Conservation (phyloP, 768 basidiomycete species). For the Trametes meyenii region DNA sequence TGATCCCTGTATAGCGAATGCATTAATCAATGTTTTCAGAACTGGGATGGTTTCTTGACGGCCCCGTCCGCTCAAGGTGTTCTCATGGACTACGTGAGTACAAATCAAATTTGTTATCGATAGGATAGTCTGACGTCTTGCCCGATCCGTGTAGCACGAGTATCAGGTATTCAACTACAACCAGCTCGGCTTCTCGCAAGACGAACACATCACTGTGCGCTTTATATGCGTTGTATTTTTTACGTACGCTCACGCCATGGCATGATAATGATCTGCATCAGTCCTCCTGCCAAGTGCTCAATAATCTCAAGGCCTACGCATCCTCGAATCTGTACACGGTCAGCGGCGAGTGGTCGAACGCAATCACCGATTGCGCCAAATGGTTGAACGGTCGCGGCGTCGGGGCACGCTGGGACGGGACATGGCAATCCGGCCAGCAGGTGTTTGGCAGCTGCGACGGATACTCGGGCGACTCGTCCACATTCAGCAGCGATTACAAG, state of each 20-base stretch:
- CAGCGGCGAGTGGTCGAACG: slow-evolving; percentile 80
- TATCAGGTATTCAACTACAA: slow-evolving; percentile 72
- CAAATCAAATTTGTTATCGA: too few relatives aligned
- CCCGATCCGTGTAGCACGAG: slow-evolving; percentile 49
- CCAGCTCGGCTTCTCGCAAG: slow-evolving; percentile 55
- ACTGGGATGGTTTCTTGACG: slow-evolving; percentile 63
- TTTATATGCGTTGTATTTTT: not conserved
- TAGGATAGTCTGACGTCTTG: not conserved
- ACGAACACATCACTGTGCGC: slow-evolving; percentile 57
- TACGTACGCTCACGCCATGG: not conserved
- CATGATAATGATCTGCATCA: slow-evolving; percentile 23
- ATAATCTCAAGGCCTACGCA: slow-evolving; percentile 49
- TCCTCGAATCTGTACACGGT: slow-evolving; percentile 69
- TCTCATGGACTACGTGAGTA: slow-evolving; percentile 66
- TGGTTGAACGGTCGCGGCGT: slow-evolving; percentile 81
- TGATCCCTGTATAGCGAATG: not conserved
- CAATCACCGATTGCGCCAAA: slow-evolving; percentile 71
- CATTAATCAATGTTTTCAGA: slow-evolving; percentile 36
- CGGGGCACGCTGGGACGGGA: slow-evolving; percentile 72
- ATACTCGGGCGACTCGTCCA: slow-evolving; percentile 59
- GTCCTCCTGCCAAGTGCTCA: slow-evolving; percentile 58
- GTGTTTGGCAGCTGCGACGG: slow-evolving; percentile 64
- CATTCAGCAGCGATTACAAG: slow-evolving; percentile 66
- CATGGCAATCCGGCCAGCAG: slow-evolving; percentile 45
- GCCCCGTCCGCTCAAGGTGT: slow-evolving; percentile 55